Percentiles rank a stretch among this genome's conserved stretches.
phyloP scores from a whole-genome alignment of 2,329 filamentous ascomycete species.

The Juglanconis oblonga region DNA sequence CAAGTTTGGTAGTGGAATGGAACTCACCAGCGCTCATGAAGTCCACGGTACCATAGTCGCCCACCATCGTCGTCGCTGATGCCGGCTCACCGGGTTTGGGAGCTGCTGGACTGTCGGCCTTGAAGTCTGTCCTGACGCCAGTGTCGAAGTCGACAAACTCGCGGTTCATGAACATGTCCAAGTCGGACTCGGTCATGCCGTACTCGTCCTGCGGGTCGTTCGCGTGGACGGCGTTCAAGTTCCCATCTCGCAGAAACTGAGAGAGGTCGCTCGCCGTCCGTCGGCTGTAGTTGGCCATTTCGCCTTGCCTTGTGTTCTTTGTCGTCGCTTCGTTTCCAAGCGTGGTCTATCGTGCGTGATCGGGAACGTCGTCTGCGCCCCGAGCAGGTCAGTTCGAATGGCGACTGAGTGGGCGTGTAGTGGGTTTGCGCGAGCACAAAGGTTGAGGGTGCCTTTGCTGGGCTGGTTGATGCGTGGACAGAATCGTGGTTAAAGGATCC shows the following conservation, averaged over 20 bases:
- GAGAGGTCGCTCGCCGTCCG: conserved; percentile 84
- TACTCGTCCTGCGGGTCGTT: conserved; percentile 56
- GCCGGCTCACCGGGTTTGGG: conserved; percentile 34
- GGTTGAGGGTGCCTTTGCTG: too few species aligned
- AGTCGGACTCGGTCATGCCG: conserved; percentile 63
- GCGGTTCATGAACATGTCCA: conserved; percentile 78
- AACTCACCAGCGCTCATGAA: conserved; percentile 29
- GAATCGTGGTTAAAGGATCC: neutral
- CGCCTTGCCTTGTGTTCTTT: neutral
- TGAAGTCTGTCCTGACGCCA: conserved; percentile 57
- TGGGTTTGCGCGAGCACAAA: too few species aligned
- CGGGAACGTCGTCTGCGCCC: too few species aligned
- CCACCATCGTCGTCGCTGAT: conserved; percentile 39
- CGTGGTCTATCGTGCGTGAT: neutral
- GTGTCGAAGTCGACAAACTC: conserved; percentile 79
- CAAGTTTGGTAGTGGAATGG: conserved; percentile 3
- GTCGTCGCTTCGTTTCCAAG: neutral
- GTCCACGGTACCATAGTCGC: conserved; percentile 46
- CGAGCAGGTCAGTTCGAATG: too few species aligned
- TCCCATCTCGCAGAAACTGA: conserved; percentile 72
- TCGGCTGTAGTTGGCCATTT: conserved; percentile 73
- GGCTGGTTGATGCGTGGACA: neutral
- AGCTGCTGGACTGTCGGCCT: conserved; percentile 38
- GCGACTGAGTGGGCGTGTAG: too few species aligned
- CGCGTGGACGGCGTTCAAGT: conserved; percentile 70